A percentile compares a stretch with the other conserved stretches of the same genome.
These are phyloP conservation scores for Coemansia sp. DNA, from an alignment of 192 early-diverging fungal genomes.

Conservation along the genomic window DNA sequence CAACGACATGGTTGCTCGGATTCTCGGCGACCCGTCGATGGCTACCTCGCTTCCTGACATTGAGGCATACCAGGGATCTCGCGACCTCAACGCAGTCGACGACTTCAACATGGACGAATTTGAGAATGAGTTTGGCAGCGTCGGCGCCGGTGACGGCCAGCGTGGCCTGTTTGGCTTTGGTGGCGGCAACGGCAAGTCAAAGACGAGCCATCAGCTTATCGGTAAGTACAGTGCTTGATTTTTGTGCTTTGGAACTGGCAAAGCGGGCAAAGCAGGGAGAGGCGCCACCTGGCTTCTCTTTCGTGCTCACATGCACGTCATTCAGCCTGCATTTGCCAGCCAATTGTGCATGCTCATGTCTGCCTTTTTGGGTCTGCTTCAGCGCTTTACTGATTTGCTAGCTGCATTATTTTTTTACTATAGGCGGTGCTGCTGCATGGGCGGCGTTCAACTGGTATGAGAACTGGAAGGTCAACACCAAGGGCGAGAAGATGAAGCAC, in stretches of 20 bases:
- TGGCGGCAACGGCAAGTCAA: constrained; percentile 40
- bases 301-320: constrained; percentile 5
- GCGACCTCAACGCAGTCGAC: constrained; percentile 19
- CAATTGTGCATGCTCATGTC: constrained; percentile 4
- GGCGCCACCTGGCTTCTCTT: constrained; percentile 4
- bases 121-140: constrained; percentile 15
- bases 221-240: constrained; percentile 34
- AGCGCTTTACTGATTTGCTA: constrained; percentile 1
- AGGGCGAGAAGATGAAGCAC: constrained; percentile 51
- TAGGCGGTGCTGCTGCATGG: constrained; percentile 56
- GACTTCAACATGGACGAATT: constrained; percentile 33
- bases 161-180: constrained; percentile 47
- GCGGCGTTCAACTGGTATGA: constrained; percentile 53
- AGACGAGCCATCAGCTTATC: constrained; percentile 50
- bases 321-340: background rate
- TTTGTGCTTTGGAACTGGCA: background rate
- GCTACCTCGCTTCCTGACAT: constrained; percentile 5
- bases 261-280: background rate
- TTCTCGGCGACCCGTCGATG: constrained; percentile 10
- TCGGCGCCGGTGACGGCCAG: constrained; percentile 10
- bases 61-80: constrained; percentile 9
- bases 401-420: background rate
- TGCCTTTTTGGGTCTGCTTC: background rate
- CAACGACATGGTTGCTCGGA: constrained; percentile 3
- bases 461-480: constrained; percentile 35